Percentiles rank a stretch among this genome's conserved stretches.
Evolutionary conservation across 179 eudicot species (phyloP).

Genomic region (Gypsophila paniculata): DNA sequence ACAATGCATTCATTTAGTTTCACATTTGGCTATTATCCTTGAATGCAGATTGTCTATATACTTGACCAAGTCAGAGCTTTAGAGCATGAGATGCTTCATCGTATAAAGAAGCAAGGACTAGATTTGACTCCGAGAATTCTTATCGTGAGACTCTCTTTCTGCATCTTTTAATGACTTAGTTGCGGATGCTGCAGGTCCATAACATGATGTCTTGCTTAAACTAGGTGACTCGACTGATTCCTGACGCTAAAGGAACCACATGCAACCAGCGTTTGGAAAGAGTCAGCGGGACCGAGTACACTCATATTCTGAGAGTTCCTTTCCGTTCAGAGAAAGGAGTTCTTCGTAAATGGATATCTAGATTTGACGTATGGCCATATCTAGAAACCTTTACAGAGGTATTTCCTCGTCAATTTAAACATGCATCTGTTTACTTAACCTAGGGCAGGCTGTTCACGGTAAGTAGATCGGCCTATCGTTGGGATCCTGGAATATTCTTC

Average conservation of each 20-base stretch:
- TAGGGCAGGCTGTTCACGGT: no score
- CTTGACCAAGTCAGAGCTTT: constrained; percentile 89
- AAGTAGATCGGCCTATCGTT: no score
- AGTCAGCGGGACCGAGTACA: constrained; percentile 60
- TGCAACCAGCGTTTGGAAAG: constrained; percentile 76
- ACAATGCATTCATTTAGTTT: constrained; percentile 1
- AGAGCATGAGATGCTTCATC: constrained; percentile 69
- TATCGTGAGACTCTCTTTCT: constrained; percentile 35
- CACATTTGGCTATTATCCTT: neutral
- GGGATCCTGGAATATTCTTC: no score
- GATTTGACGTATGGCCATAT: constrained; percentile 99
- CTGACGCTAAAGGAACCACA: constrained; percentile 82
- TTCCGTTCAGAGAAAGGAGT: constrained; percentile 86
- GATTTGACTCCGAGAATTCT: constrained; percentile 76
- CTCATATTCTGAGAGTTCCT: constrained; percentile 80
- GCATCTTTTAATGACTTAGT: neutral
- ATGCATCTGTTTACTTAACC: no score
- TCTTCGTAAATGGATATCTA: constrained; percentile 83
- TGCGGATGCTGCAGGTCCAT: neutral
- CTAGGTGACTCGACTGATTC: constrained; percentile 72
- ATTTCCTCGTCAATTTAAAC: neutral
- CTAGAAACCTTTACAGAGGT: constrained; percentile 86
- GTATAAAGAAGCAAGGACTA: constrained; percentile 83
- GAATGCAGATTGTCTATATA: constrained; percentile 64
- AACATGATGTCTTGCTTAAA: constrained; percentile 15